A percentile compares a stretch with the other conserved stretches of the same genome.
Evolutionary conservation across 75 land plant species (phyloP).

Genomic region (Cunninghamia lanceolata): DNA sequence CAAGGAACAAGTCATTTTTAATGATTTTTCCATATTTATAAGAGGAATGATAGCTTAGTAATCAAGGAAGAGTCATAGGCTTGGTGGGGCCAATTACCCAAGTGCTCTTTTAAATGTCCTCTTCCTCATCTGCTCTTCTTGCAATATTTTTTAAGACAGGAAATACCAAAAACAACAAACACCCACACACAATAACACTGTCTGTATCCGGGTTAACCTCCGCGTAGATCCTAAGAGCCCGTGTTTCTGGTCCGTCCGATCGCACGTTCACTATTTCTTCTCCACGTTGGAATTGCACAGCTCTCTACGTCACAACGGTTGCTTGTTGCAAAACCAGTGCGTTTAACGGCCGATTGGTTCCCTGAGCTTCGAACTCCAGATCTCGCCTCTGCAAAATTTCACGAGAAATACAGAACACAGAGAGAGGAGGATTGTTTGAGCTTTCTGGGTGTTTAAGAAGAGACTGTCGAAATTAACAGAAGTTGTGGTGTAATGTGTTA

Average conservation of each 20-base stretch:
- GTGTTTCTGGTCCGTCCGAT: neutral
- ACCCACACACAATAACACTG: too few relatives aligned
- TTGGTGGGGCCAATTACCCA: neutral
- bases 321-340: neutral
- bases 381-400: neutral
- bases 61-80: neutral
- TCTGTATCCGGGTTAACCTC: neutral
- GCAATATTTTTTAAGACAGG: too few relatives aligned
- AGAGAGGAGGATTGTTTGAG: neutral
- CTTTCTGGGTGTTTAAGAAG: neutral
- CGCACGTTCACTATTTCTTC: neutral
- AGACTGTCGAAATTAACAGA: neutral
- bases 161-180: too few relatives aligned
- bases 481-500: neutral
- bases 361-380: neutral
- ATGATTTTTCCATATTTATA: neutral
- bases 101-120: neutral
- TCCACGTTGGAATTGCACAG: conserved; percentile 5
- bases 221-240: neutral
- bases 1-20: neutral
- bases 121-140: neutral
- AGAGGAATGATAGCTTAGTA: neutral
- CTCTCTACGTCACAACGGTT: neutral
- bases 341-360: neutral
- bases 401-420: neutral